A percentile compares a stretch with the other conserved stretches of the same genome.
phyloP scores from a whole-genome alignment of 225 moss, liverwort and hornwort species.

The Physcomitrellopsis africana region DNA sequence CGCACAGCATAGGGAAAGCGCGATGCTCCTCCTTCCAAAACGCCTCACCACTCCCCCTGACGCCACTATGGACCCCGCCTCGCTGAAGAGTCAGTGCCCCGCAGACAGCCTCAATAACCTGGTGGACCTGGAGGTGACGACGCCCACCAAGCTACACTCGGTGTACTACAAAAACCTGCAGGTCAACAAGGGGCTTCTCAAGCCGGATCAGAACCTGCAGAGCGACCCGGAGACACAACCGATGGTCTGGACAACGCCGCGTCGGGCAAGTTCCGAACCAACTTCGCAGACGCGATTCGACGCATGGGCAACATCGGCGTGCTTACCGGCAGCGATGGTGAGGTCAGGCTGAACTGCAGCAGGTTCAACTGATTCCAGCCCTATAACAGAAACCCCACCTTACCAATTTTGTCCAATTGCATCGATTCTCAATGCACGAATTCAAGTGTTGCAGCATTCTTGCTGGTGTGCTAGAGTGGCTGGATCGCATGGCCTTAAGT shows the following conservation, averaged over 20 bases:
- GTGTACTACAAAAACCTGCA: constrained; percentile 48
- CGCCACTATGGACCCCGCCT: constrained; percentile 26
- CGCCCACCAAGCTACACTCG: constrained; percentile 42
- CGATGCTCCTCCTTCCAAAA: constrained; percentile 34
- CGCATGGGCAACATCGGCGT: constrained; percentile 47
- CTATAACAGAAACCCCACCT: no score
- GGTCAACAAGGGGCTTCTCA: constrained; percentile 31
- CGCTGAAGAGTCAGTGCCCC: constrained; percentile 34
- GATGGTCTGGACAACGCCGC: constrained; percentile 14
- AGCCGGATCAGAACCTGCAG: constrained; percentile 44
- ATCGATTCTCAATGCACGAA: no score
- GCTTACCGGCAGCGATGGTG: constrained; percentile 41
- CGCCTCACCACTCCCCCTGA: constrained; percentile 35
- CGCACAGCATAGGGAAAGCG: constrained; percentile 47
- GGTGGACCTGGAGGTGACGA: constrained; percentile 44
- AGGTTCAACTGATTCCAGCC: constrained; percentile 14
- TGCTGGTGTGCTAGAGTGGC: no score
- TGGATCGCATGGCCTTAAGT: no score
- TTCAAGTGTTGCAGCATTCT: no score
- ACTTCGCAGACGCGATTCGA: constrained; percentile 37
- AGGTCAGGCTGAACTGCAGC: constrained; percentile 33
- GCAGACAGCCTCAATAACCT: background rate
- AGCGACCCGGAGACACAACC: constrained; percentile 28
- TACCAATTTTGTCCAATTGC: no score
- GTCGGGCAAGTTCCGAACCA: background rate